phyloP scores from a whole-genome alignment of 768 basidiomycete genomes.

The Amanita rubescens region DNA sequence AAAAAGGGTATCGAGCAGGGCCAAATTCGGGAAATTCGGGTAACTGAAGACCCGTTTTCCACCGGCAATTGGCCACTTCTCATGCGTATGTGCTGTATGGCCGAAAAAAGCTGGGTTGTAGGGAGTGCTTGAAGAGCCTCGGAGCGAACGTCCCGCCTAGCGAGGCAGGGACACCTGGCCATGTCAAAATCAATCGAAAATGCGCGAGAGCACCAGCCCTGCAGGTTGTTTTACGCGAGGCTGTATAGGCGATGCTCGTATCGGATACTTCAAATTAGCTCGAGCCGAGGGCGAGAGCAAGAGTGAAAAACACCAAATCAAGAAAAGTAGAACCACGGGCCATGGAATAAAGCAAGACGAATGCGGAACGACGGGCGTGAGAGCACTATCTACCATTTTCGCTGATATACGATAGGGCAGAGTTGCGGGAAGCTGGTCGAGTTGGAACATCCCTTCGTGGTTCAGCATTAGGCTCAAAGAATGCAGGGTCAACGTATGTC shows the following conservation, averaged over 20 bases:
- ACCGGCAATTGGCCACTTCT: no score
- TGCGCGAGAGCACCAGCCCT: neutral
- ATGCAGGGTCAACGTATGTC: conserved; percentile 28
- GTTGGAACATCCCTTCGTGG: conserved; percentile 1
- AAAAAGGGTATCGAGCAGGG: no score
- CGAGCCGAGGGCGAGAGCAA: neutral
- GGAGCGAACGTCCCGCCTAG: neutral
- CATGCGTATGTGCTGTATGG: neutral
- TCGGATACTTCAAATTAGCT: neutral
- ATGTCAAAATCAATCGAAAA: neutral
- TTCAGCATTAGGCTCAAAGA: conserved; percentile 10
- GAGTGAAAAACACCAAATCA: neutral
- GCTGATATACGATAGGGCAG: conserved; percentile 8
- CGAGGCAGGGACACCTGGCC: neutral
- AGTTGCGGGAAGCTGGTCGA: conserved; percentile 7
- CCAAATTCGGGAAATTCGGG: no score
- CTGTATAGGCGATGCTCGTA: no score
- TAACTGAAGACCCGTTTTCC: no score
- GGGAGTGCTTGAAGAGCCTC: neutral
- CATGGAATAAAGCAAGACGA: no score
- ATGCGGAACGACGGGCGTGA: neutral
- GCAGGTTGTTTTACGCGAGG: neutral
- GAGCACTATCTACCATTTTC: neutral
- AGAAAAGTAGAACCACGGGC: no score
- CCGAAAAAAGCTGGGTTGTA: neutral